A percentile compares a stretch with the other conserved stretches of the same genome.
These are phyloP conservation scores for Panicum hallii DNA, from an alignment of 202 grass and related monocot species.

Conservation along the genomic window DNA sequence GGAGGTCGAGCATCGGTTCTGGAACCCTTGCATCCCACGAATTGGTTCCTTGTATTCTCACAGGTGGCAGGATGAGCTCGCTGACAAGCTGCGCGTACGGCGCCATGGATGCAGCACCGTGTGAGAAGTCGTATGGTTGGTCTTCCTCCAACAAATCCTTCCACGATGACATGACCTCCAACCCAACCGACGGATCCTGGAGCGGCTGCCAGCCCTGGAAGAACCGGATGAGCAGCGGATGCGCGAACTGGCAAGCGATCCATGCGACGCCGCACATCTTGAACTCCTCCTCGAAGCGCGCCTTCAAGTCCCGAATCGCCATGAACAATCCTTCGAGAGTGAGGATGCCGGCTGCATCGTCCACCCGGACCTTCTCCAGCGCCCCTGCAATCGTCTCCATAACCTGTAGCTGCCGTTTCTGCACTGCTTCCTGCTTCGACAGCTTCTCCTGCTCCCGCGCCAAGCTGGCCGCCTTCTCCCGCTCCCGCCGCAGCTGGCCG, in stretches of 20 bases:
- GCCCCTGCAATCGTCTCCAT: conserved; percentile 67
- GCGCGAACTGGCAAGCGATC: conserved; percentile 68
- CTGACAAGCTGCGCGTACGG: conserved; percentile 70
- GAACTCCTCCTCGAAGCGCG: conserved; percentile 60
- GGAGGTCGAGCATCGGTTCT: conserved; percentile 75
- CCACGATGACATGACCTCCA: conserved; percentile 59
- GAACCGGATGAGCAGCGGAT: conserved; percentile 57
- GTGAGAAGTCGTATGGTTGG: conserved; percentile 71
- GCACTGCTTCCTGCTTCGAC: conserved; percentile 53
- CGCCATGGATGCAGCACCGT: conserved; percentile 42
- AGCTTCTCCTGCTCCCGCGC: conserved; percentile 62
- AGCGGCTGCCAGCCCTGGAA: conserved; percentile 83
- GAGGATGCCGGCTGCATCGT: conserved; percentile 60
- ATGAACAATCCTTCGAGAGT: conserved; percentile 57
- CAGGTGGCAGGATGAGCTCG: conserved; percentile 68
- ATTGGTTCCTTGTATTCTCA: conserved; percentile 64
- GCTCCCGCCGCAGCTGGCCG: conserved; percentile 59
- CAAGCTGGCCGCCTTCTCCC: conserved; percentile 65
- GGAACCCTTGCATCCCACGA: conserved; percentile 77
- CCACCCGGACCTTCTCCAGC: conserved; percentile 55
- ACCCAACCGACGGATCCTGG: conserved; percentile 62
- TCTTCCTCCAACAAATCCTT: conserved; percentile 74
- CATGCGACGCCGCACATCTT: conserved; percentile 69
- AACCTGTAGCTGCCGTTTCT: conserved; percentile 56
- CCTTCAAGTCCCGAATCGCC: conserved; percentile 63